Evolutionary conservation across 2,329 filamentous ascomycete genomes (phyloP).

Genomic region (Aureobasidium sp.): DNA sequence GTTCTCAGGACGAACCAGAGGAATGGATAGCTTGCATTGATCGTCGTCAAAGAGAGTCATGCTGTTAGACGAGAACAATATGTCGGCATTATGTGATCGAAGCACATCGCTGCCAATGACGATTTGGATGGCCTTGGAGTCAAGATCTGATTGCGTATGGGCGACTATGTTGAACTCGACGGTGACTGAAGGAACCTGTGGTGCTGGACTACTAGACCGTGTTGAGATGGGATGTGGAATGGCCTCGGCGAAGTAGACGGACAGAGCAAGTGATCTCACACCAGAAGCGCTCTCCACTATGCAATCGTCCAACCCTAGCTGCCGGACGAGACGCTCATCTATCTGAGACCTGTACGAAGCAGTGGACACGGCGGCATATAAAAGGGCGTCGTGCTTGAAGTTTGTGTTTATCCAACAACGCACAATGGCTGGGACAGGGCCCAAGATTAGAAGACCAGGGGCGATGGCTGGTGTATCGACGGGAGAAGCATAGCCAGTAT

Average conservation of each 20-base stretch:
- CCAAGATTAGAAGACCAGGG: constrained; percentile 76
- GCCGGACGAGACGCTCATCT: constrained; percentile 65
- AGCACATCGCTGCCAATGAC: constrained; percentile 87
- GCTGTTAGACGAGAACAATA: constrained; percentile 86
- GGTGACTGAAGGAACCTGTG: constrained; percentile 73
- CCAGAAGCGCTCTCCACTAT: constrained; percentile 35
- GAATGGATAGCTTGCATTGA: constrained; percentile 78
- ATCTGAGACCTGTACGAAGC: constrained; percentile 86
- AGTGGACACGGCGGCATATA: constrained; percentile 89
- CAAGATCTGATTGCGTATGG: constrained; percentile 26
- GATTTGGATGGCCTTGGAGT: constrained; percentile 66
- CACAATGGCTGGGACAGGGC: constrained; percentile 86
- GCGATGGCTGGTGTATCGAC: constrained; percentile 68
- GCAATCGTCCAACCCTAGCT: constrained; percentile 62
- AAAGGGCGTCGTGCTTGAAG: constrained; percentile 80
- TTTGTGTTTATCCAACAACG: constrained; percentile 89
- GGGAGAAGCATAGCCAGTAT: constrained; percentile 66
- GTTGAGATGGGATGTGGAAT: constrained; percentile 70
- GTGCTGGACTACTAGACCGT: constrained; percentile 63
- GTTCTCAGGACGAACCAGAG: constrained; percentile 86
- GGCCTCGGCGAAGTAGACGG: constrained; percentile 86
- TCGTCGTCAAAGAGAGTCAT: constrained; percentile 84
- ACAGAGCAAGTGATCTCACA: constrained; percentile 65
- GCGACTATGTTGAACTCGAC: constrained; percentile 65
- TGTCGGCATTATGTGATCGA: constrained; percentile 77